Conservation (phyloP, 768 basidiomycete species). For the Mycena crocata region DNA sequence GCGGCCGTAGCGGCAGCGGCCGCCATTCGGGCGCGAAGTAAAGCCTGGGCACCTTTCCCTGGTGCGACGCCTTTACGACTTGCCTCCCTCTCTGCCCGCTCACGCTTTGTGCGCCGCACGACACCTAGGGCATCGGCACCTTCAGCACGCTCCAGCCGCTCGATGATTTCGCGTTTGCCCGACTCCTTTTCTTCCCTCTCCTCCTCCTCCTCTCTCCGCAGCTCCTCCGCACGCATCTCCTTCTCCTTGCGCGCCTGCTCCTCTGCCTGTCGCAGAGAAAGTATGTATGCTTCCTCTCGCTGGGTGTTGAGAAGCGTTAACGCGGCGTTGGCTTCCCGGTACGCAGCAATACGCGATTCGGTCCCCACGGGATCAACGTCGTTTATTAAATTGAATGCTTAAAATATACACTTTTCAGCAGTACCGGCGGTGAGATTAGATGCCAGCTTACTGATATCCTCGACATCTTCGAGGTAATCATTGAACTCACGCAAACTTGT, state of each 20-base stretch:
- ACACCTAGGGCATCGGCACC: slow-evolving; percentile 77
- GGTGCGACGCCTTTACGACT: slow-evolving; percentile 59
- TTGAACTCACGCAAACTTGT: slow-evolving; percentile 83
- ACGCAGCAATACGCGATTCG: slow-evolving; percentile 83
- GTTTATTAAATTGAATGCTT: slow-evolving; percentile 96
- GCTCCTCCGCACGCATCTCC: slow-evolving; percentile 74
- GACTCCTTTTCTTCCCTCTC: slow-evolving; percentile 83
- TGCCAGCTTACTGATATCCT: slow-evolving; percentile 73
- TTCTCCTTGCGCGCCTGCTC: slow-evolving; percentile 80
- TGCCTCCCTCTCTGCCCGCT: slow-evolving; percentile 61
- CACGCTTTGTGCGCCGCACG: slow-evolving; percentile 73
- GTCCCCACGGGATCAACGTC: slow-evolving; percentile 85
- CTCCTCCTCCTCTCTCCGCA: slow-evolving; percentile 76
- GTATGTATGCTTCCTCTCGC: slow-evolving; percentile 82
- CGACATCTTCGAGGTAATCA: slow-evolving; percentile 95
- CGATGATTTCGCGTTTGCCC: slow-evolving; percentile 79
- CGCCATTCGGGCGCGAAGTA: slow-evolving; percentile 45
- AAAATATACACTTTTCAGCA: not conserved
- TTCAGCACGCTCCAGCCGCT: slow-evolving; percentile 79
- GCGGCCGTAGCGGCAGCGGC: slow-evolving; percentile 70
- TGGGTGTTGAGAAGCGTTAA: slow-evolving; percentile 87
- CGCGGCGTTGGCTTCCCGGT: slow-evolving; percentile 84
- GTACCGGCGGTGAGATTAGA: slow-evolving; percentile 12
- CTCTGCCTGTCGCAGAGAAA: slow-evolving; percentile 81
- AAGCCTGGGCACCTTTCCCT: slow-evolving; percentile 64